phyloP scores from a whole-genome alignment of 805 yeast species.

The Novakomyces olei region DNA sequence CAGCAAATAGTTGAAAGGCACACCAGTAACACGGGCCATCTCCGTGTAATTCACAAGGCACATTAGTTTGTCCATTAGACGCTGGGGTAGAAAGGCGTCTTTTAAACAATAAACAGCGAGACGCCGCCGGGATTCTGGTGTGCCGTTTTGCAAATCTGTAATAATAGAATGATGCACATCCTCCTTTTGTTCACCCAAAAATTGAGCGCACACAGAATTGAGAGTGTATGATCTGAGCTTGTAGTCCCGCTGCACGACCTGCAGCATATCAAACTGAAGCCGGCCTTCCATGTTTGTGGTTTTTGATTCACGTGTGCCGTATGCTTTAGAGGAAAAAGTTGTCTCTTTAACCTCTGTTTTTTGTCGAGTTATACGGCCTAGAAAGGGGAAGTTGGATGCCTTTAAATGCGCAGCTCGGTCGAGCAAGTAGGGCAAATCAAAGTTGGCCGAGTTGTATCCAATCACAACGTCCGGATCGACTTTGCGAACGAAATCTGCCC shows the following conservation, averaged over 20 bases:
- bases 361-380: conserved; percentile 48
- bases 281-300: conserved; percentile 86
- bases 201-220: conserved; percentile 86
- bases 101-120: conserved; percentile 92
- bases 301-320: conserved; percentile 86
- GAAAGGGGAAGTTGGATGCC: conserved; percentile 51
- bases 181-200: conserved; percentile 86
- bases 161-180: conserved; percentile 95
- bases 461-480: conserved; percentile 91
- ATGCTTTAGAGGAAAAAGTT: conserved; percentile 79
- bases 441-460: conserved; percentile 86
- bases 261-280: conserved; percentile 79
- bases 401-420: conserved; percentile 65
- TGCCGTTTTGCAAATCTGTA: conserved; percentile 83
- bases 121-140: conserved; percentile 75
- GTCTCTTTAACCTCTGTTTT: conserved; percentile 65
- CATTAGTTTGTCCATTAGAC: conserved; percentile 82
- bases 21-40: conserved; percentile 99
- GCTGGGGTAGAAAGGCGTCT: conserved; percentile 79
- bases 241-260: conserved; percentile 83
- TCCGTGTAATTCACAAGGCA: conserved; percentile 91
- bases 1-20: conserved; percentile 74
- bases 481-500: conserved; percentile 69
- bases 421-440: conserved; percentile 79
- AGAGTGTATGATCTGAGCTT: conserved; percentile 84